Conservation (phyloP, 371 early-diverging fungal species). For the Mucor sp. region DNA sequence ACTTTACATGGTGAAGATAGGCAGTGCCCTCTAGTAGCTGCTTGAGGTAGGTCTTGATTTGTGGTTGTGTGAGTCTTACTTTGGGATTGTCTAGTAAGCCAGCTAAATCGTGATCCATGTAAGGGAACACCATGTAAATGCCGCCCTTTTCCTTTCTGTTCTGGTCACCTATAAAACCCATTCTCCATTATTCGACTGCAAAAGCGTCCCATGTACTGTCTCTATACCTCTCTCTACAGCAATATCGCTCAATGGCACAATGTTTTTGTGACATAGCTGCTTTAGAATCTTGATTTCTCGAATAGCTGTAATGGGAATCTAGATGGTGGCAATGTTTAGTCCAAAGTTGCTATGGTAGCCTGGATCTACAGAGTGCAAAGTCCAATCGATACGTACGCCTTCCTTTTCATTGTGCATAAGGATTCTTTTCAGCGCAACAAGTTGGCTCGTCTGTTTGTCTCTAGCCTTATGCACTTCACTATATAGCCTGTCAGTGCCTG, state of each 20-base stretch:
- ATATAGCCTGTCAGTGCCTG: not conserved
- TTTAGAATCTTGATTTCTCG: conserved; percentile 94
- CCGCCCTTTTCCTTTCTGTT: conserved; percentile 49
- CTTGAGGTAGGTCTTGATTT: conserved; percentile 79
- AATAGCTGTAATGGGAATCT: conserved; percentile 94
- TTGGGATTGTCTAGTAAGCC: conserved; percentile 81
- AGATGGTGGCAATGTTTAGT: not conserved
- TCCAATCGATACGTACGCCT: conserved; percentile 61
- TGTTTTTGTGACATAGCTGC: conserved; percentile 80
- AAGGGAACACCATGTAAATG: conserved; percentile 94
- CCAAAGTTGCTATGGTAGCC: not conserved
- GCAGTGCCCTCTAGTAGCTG: conserved; percentile 87
- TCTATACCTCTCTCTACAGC: conserved; percentile 65
- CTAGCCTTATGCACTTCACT: conserved; percentile 90
- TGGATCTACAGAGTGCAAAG: not conserved
- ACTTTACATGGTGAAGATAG: conserved; percentile 75
- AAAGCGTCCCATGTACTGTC: not conserved
- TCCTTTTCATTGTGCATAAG: conserved; percentile 92
- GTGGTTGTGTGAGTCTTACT: conserved; percentile 65
- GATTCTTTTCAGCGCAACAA: conserved; percentile 90
- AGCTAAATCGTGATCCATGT: conserved; percentile 94
- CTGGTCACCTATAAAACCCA: conserved; percentile 17
- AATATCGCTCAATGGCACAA: conserved; percentile 85
- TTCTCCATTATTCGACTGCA: not conserved
- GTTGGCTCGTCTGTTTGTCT: conserved; percentile 68